Base-by-base conservation (phyloP, 495 filamentous ascomycete species). In the Penicillium coprophilum region DNA sequence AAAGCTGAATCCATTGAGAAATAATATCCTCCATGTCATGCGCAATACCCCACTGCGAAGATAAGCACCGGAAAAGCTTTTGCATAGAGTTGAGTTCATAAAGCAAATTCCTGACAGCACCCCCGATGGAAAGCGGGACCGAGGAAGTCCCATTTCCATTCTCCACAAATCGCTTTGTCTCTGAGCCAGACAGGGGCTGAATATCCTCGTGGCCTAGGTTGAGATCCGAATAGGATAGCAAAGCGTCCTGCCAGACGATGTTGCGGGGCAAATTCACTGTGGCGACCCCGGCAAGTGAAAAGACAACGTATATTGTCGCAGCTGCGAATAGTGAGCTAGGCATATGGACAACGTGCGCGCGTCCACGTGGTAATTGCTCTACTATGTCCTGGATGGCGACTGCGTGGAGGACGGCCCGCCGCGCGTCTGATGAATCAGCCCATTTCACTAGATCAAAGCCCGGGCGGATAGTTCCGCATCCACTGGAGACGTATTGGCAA, bases 11-110 rank as follows among this genome's bases (percentile, higher is more conserved):
- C 77, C 77, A 80, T 44, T 72, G 62, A 9, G 75, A 68, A 41
- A 79, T 55, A 41, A 78, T 71, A 39, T 77, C 70, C 47, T 75
- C 76, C 77, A 80, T 80, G 51, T 80, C 75, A 63, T 71, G 69
- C 19, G 77, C 77, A 53, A 80, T 71, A 0, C 77, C 76, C 77
- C 77, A 80, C 53, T 80, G 77, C 3, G 71, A 73, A 17, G 65
- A 71, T 4, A 80, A 59, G 50, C 77, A 79, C 17, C 75, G 68
- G 53, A 80, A 79, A 4, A 80, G 62, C 57, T 79, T 80, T 58
- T 78, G 77, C 64, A 79, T 77, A 15, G 75, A 77, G 50, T 79
- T 79, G 53, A 80, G 62, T 53, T 80, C 77, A 61, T 80, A 80
- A 12, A 79, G 56, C 23, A 80, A 57, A 59, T 79, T 79, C 32